Conservation (phyloP, 257 asterid genomes). For the Solanum verrucosum region DNA sequence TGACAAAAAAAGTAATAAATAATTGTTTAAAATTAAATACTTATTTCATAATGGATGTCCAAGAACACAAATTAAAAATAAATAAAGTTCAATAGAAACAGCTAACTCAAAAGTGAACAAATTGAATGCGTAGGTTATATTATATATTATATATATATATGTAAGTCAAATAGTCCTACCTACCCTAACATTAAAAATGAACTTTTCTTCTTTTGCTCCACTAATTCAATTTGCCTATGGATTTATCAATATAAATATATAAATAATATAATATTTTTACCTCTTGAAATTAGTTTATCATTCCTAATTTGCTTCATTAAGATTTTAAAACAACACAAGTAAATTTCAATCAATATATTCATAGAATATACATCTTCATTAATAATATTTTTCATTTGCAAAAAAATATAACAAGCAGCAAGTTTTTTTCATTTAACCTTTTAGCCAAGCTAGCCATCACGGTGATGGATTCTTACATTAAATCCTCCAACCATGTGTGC, state of each 20-base stretch:
- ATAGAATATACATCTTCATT: neutral
- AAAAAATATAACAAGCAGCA: neutral
- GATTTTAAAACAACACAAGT: neutral
- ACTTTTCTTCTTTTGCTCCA: neutral
- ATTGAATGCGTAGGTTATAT: neutral
- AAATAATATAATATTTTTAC: too few relatives aligned
- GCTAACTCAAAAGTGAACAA: neutral
- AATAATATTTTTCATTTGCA: neutral
- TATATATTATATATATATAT: too few relatives aligned
- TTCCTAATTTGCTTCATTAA: neutral
- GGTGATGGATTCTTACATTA: constrained; percentile 16
- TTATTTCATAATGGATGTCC: too few relatives aligned
- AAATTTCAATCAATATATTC: neutral
- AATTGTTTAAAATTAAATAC: neutral
- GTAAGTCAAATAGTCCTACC: neutral
- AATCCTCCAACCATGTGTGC: constrained; percentile 63
- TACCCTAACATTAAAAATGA: neutral
- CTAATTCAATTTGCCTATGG: neutral
- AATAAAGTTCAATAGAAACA: neutral
- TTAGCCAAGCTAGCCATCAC: neutral
- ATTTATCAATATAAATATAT: too few relatives aligned
- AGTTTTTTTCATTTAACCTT: neutral
- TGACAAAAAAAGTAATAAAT: neutral
- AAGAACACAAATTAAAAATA: neutral
- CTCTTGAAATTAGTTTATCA: neutral